A percentile compares a stretch with the other conserved stretches of the same genome.
Conservation (phyloP, 257 asterid species). For the Solanum lycopersicoides region DNA sequence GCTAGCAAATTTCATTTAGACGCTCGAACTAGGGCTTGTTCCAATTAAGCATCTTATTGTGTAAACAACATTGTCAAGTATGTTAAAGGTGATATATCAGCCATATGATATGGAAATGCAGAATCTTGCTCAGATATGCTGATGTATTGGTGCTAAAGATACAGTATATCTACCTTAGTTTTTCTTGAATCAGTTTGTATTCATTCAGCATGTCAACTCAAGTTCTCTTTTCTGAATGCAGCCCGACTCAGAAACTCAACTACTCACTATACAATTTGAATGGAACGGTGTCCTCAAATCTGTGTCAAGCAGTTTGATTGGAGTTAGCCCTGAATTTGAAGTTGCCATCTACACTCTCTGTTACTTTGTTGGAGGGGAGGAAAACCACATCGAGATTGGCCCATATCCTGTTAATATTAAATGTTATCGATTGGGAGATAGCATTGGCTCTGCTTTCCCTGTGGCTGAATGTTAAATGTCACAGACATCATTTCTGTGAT, state of each 20-base stretch:
- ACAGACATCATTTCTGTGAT: neutral
- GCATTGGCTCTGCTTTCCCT: constrained; percentile 80
- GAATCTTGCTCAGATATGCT: neutral
- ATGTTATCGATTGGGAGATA: constrained; percentile 70
- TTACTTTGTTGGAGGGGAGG: constrained; percentile 71
- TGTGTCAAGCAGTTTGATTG: constrained; percentile 75
- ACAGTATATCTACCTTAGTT: neutral
- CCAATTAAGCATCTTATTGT: no score
- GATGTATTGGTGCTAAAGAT: neutral
- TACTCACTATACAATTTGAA: constrained; percentile 83
- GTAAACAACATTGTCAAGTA: neutral
- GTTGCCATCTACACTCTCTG: constrained; percentile 73
- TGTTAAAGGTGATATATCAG: neutral
- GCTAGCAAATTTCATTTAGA: no score
- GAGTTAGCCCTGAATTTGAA: constrained; percentile 98
- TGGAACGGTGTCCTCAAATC: constrained; percentile 94
- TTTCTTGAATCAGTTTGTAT: neutral
- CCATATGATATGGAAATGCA: neutral
- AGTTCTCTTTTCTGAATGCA: constrained; percentile 15
- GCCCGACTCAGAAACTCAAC: constrained; percentile 85
- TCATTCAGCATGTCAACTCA: neutral
- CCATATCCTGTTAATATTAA: constrained; percentile 74
- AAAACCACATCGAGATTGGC: constrained; percentile 70
- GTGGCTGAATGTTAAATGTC: constrained; percentile 44
- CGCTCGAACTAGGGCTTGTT: no score